These are phyloP conservation scores for Orychophragmus violaceus DNA, from an alignment of 345 rosid genomes.

Conservation along the genomic window DNA sequence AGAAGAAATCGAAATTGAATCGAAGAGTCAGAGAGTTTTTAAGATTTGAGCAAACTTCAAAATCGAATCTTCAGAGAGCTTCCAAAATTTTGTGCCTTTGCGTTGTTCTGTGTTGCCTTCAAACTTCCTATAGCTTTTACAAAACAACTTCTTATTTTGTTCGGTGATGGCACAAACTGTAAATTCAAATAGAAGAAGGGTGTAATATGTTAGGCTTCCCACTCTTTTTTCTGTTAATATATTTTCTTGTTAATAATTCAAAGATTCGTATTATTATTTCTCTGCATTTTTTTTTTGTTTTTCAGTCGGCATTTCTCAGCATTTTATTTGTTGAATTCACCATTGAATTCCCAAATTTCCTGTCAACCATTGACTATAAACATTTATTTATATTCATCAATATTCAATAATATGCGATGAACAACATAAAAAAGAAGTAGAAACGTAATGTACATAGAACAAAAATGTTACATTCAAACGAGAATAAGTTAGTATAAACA, in stretches of 20 bases:
- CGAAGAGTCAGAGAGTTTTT: background rate
- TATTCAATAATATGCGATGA: background rate
- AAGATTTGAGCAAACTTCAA: background rate
- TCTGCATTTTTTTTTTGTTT: background rate
- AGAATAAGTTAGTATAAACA: background rate
- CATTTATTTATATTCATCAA: background rate
- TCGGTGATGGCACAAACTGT: slow-evolving; percentile 45
- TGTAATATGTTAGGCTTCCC: background rate
- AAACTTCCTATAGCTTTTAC: slow-evolving; percentile 26
- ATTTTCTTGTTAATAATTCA: background rate
- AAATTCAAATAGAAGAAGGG: slow-evolving; percentile 27
- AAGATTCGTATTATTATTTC: background rate
- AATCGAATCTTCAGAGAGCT: background rate
- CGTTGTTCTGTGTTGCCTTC: slow-evolving; percentile 1
- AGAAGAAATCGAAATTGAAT: background rate
- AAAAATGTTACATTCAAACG: background rate
- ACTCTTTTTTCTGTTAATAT: background rate
- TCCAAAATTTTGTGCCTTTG: background rate
- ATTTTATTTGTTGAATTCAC: background rate
- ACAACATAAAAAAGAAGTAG: background rate
- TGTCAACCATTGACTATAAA: background rate
- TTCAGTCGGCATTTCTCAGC: too few species aligned
- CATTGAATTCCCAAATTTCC: background rate
- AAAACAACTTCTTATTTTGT: slow-evolving; percentile 27
- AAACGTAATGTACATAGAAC: background rate